Base-by-base conservation (phyloP, 2,329 filamentous ascomycete species). In the Gaeumannomyces sp. region DNA sequence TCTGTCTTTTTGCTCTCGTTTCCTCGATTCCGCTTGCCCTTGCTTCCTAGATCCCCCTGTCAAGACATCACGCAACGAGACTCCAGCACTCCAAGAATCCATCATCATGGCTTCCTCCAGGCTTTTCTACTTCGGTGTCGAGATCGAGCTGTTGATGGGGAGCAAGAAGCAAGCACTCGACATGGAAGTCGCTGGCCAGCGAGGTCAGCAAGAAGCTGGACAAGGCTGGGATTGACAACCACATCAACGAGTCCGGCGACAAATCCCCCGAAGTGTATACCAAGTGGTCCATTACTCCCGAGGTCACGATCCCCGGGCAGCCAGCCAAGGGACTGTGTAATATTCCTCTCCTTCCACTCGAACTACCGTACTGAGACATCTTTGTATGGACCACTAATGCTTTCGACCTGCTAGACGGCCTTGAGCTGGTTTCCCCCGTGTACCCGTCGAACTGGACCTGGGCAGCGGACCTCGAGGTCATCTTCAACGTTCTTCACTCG, bases 401-500 rank as follows among this genome's bases (percentile, higher is more conserved):
- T 59, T 59, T 11, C 2, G 14, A 28, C 10, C 57, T 5, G 3
- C n/a, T 31, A 73, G 73, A 70, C 69, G 74, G 73, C 31, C 58
- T 76, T 25, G 74, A 76, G 66, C 70, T 76, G 16, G 76, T 78
- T 35, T 78, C 76, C 31, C 76, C 76, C 4, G 63, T 77, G 64
- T 75, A 75, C 66, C 66, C 67, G 8, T 65, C 72, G 14, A 59
- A 66, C 22, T 68, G 69, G 31, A 64, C 66, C 57, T 77, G 75
- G 75, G 68, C 67, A 2, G 38, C 68, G n/a, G 69, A 76, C 53
- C 69, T 76, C 19, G 64, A 68, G 11, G 66, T 65, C 66, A 72
- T 78, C 64, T 78, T 76, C 68, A 61, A 66, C 28, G 65, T 70
- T 4, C 65, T 77, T 2, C 68, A 71, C 29, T 59, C 61, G 13